A percentile compares a stretch with the other conserved stretches of the same genome.
These are phyloP conservation scores for Microcyclosporella mali DNA, from an alignment of 2,329 filamentous ascomycete species.

Conservation along the genomic window DNA sequence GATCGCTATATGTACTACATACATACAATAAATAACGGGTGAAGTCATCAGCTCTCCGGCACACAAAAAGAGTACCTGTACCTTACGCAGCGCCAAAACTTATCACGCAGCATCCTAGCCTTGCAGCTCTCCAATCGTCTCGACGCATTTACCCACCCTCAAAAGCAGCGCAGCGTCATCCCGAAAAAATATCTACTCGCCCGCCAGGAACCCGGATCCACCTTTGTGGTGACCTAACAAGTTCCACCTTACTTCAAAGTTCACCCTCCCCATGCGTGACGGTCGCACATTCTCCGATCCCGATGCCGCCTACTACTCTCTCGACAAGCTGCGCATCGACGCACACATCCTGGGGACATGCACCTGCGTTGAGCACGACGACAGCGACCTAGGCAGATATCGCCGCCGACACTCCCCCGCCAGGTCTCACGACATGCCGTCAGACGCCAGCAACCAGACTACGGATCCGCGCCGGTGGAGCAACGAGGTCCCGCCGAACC, in stretches of 20 bases:
- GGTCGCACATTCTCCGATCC: not conserved
- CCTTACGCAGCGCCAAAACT: too few species aligned
- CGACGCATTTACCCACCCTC: not conserved
- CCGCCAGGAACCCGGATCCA: not conserved
- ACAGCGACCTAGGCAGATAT: constrained; percentile 25
- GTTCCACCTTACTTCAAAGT: not conserved
- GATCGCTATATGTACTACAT: too few species aligned
- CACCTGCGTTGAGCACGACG: constrained; percentile 26
- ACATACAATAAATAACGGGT: too few species aligned
- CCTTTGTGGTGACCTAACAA: too few species aligned
- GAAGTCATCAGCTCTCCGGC: too few species aligned
- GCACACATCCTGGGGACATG: constrained; percentile 26
- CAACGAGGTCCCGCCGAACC: constrained; percentile 14
- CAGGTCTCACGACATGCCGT: constrained; percentile 26
- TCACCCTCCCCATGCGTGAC: not conserved
- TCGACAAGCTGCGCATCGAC: constrained; percentile 11
- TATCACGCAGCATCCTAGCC: too few species aligned
- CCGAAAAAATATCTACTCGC: not conserved
- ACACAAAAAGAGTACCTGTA: too few species aligned
- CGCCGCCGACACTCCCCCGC: constrained; percentile 31
- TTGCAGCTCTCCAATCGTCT: too few species aligned
- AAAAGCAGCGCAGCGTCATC: not conserved
- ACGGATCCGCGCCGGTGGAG: constrained; percentile 12
- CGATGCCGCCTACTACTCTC: not conserved
- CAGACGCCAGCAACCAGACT: constrained; percentile 21